Conservation (phyloP, 2,329 filamentous ascomycete species). For the Dothideomycetes sp. region DNA sequence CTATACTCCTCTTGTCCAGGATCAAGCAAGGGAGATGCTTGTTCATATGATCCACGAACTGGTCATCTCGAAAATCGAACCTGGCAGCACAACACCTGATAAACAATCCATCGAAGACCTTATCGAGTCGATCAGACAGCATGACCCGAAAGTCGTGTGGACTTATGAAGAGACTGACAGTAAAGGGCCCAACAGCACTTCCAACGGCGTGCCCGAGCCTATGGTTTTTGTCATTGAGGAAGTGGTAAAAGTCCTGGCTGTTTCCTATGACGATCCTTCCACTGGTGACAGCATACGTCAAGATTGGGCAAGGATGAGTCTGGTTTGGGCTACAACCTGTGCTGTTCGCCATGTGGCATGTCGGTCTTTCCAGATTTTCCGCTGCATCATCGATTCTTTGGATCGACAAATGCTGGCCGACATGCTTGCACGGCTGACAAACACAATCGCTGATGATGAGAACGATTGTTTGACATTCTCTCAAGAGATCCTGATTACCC, state of each 20-base stretch:
- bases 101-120: constrained; percentile 76
- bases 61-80: constrained; percentile 69
- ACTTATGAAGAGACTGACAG: constrained; percentile 87
- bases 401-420: constrained; percentile 93
- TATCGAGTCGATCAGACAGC: constrained; percentile 75
- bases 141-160: constrained; percentile 82
- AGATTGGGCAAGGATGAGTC: constrained; percentile 78
- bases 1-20: constrained; percentile 87
- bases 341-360: constrained; percentile 91
- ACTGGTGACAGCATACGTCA: constrained; percentile 59
- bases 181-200: constrained; percentile 52
- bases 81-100: constrained; percentile 56
- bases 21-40: constrained; percentile 94
- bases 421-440: constrained; percentile 90
- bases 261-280: constrained; percentile 55
- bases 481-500: constrained; percentile 91
- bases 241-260: constrained; percentile 75
- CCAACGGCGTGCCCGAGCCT: constrained; percentile 68
- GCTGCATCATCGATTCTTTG: constrained; percentile 81
- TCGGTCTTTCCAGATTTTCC: constrained; percentile 93
- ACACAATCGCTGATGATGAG: constrained; percentile 93
- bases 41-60: constrained; percentile 95
- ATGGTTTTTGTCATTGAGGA: constrained; percentile 80
- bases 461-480: constrained; percentile 91
- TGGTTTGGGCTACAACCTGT: constrained; percentile 95